Base-by-base conservation (phyloP, 306 rosid genomes). In the Cicer cuneatum region DNA sequence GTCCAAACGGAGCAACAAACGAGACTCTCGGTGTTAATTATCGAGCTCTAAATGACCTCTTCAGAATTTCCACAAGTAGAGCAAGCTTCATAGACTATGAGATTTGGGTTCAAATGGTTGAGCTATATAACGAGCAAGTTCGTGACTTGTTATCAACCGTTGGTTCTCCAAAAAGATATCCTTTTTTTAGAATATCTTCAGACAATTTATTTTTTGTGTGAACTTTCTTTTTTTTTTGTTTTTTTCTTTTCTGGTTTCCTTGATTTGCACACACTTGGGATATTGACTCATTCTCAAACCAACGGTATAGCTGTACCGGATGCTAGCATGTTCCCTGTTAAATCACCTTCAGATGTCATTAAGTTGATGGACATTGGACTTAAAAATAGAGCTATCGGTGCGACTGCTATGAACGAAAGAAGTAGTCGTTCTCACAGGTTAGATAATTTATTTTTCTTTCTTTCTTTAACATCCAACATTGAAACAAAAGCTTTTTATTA, bases 221-320 rank as follows among this genome's bases (percentile, higher is more conserved):
- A 11, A 62, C 60, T 56, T 64, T 65, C 7, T 54, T 42, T 60
- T 66, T 48, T 7, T 38, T 53, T 33, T 2, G 13, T 16, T 57
- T 37, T 37, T 39, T 64, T 59, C 10, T 21, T 33, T 10, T 57
- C 16, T 85, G 80, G 59, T 78, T 79, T 85, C 88, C 88, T 85
- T 85, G 78, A 85, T 79, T 83, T 85, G 88, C 88, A 79, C 86
- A 85, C 88, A 85, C 86, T 85, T 71, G 88, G 82, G 88, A 82
- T 85, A 82, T 69, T 35, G 77, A 78, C 24, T 67, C 77, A 72
- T 15, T 66, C 80, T 13, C 86, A 53, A 47, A 35, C 76, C 51
- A 72, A 82, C 7, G 88, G 88, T 42, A 53, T 85, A 71, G 88
- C 74, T 42, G 88, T 81, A 42, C 88, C 88, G 47, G 88, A 82